Conservation (phyloP, 352 stramenopile species). For the Phytophthora hybrid region DNA sequence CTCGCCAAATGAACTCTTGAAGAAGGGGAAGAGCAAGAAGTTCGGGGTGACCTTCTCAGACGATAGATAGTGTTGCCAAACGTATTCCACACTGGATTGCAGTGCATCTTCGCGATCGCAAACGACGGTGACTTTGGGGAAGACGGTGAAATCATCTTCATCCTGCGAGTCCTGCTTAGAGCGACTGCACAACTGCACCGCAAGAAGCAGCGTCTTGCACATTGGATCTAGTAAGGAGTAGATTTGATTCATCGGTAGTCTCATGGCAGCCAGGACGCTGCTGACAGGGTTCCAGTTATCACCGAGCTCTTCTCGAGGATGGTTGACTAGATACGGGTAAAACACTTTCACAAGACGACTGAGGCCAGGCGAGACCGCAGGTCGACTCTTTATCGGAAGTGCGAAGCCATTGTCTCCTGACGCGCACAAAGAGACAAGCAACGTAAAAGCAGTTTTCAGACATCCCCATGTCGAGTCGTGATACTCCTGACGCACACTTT, state of each 20-base stretch:
- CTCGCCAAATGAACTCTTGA: slow-evolving; percentile 73
- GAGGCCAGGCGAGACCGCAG: slow-evolving; percentile 35
- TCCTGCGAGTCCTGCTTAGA: slow-evolving; percentile 30
- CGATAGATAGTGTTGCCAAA: slow-evolving; percentile 42
- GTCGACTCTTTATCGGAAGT: not conserved
- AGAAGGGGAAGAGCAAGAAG: slow-evolving; percentile 68
- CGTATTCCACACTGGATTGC: slow-evolving; percentile 44
- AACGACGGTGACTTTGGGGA: slow-evolving; percentile 59
- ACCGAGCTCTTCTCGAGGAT: slow-evolving; percentile 53
- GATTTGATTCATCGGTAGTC: slow-evolving; percentile 28
- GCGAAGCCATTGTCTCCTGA: slow-evolving; percentile 2
- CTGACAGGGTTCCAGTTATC: slow-evolving; percentile 49
- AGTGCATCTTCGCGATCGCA: slow-evolving; percentile 57
- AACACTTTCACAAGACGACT: slow-evolving; percentile 64
- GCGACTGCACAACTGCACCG: slow-evolving; percentile 23
- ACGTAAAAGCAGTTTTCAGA: slow-evolving; percentile 32
- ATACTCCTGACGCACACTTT: slow-evolving; percentile 36
- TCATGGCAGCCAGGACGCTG: slow-evolving; percentile 36
- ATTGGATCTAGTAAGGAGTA: slow-evolving; percentile 51
- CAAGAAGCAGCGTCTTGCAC: slow-evolving; percentile 66
- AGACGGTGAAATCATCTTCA: slow-evolving; percentile 24
- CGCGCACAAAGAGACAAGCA: slow-evolving; percentile 27
- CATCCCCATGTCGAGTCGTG: slow-evolving; percentile 43
- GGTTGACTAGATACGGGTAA: slow-evolving; percentile 74
- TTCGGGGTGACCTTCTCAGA: slow-evolving; percentile 12